Base-by-base conservation (phyloP, 352 stramenopile species). In the Phytophthora colocasiae region DNA sequence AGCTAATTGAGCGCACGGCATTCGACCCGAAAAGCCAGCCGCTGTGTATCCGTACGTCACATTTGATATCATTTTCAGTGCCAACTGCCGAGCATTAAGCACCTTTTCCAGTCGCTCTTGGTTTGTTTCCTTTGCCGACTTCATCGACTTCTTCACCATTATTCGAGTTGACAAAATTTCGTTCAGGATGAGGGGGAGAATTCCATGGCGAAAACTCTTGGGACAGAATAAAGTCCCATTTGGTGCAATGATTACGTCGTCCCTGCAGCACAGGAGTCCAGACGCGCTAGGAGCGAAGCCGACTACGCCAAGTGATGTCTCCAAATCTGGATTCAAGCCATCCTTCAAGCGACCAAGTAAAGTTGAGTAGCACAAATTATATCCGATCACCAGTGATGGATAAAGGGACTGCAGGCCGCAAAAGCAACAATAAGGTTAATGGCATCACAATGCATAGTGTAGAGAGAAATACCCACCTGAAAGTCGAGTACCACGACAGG, bases 301-400 rank as follows among this genome's bases (percentile, higher is more conserved):
- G 3, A 89, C 55, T 1, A 95, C 89, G 3, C 89, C 89, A 46
- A 96, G 68, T 2, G 72, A 71, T 6, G 67, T 56, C 52, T 96
- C 87, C 6, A 96, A 46, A 22, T 92, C 81, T 10, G 81, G 64
- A 24, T 93, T 78, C 11, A 92, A 53, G 4, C 89, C 87, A 65
- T 94, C 83, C 8, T 89, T 80, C 11, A 99, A 71, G 44, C 97
- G 96, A 9, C 98, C 97, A 32, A 98, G 77, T 44, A 97, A 88
- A 15, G 93, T 99, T 31, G 96, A 98, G 75, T 99, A 99, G 77
- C 98, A 99, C 5, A 99, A 73, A 78, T 99, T 99, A 75, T 99
- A 99, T 19, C 92, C 98, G 68, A 99, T 99, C 7, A 99, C 92
- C 38, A 99, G 95, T 2, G 97, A 99, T 12, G 98, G 98, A 79